Percentiles rank a stretch among this genome's conserved stretches.
Evolutionary conservation across 2,329 filamentous ascomycete genomes (phyloP).

Genomic region (Pseudogymnoascus sp.): DNA sequence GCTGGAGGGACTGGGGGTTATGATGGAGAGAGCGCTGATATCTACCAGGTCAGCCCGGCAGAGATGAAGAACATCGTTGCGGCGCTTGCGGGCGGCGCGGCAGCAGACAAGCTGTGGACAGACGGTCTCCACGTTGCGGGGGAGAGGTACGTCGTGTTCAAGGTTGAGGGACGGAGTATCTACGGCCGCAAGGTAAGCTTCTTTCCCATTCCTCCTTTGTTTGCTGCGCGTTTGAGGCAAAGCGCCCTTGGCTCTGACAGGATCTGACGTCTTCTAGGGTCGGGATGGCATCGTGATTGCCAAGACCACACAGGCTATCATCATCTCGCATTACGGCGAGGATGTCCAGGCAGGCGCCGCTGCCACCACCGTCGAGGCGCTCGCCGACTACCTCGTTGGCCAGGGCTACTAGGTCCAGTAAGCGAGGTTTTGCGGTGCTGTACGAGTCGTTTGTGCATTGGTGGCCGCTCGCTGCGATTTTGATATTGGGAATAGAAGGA

Average conservation of each 20-base stretch:
- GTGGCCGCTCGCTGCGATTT: not conserved
- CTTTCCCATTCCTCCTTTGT: not conserved
- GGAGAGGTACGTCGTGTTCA: constrained; percentile 69
- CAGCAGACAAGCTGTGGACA: constrained; percentile 56
- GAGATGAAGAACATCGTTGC: constrained; percentile 52
- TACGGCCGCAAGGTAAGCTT: constrained; percentile 74
- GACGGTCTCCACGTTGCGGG: constrained; percentile 69
- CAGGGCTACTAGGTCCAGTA: constrained; percentile 49
- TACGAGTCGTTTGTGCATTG: constrained; percentile 1
- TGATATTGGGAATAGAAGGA: constrained; percentile 2
- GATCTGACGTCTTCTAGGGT: constrained; percentile 40
- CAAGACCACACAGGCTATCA: constrained; percentile 82
- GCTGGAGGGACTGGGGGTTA: not conserved
- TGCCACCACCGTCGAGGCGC: constrained; percentile 67
- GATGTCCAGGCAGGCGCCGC: constrained; percentile 63
- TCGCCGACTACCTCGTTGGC: constrained; percentile 80
- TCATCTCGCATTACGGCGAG: constrained; percentile 82
- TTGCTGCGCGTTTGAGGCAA: not conserved
- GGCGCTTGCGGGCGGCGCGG: constrained; percentile 40
- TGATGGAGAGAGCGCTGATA: not conserved
- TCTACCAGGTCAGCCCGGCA: constrained; percentile 44
- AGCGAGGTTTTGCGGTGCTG: not conserved
- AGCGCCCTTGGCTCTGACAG: not conserved
- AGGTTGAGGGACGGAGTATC: constrained; percentile 66
- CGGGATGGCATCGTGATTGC: constrained; percentile 72